Evolutionary conservation across 129 eudicot species (phyloP).

Genomic region (Flaveria bidentis): DNA sequence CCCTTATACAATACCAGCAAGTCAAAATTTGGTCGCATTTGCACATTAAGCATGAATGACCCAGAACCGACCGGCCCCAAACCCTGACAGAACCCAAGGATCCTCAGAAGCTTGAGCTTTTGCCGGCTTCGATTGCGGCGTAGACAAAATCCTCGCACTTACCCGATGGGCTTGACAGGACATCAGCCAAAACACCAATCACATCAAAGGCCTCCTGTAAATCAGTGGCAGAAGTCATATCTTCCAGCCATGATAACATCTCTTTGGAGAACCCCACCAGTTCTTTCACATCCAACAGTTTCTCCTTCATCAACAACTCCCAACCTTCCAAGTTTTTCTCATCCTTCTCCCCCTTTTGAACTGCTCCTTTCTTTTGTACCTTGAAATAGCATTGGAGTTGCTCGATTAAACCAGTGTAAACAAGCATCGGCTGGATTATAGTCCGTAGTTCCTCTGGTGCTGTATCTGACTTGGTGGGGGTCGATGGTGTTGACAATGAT

Average conservation of each 20-base stretch:
- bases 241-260: constrained; percentile 86
- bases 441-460: constrained; percentile 51
- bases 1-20: constrained; percentile 12
- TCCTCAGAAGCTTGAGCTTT: constrained; percentile 38
- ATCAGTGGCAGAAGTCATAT: constrained; percentile 59
- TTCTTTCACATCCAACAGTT: constrained; percentile 69
- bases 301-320: constrained; percentile 90
- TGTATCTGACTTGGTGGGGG: constrained; percentile 31
- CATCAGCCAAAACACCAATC: constrained; percentile 79
- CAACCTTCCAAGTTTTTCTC: constrained; percentile 62
- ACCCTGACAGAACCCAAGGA: background rate
- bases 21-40: constrained; percentile 35
- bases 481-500: constrained; percentile 29
- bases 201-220: constrained; percentile 91
- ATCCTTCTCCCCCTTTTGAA: constrained; percentile 39
- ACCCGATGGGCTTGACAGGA: constrained; percentile 51
- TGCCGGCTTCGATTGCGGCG: constrained; percentile 85
- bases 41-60: constrained; percentile 21
- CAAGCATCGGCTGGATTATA: constrained; percentile 83
- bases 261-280: constrained; percentile 87
- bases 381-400: constrained; percentile 89
- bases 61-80: background rate
- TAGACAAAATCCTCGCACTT: constrained; percentile 84
- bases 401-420: constrained; percentile 89
- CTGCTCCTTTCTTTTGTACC: constrained; percentile 44